These are phyloP conservation scores for Clitopilus passeckerianus DNA, from an alignment of 768 basidiomycete species.

Conservation along the genomic window DNA sequence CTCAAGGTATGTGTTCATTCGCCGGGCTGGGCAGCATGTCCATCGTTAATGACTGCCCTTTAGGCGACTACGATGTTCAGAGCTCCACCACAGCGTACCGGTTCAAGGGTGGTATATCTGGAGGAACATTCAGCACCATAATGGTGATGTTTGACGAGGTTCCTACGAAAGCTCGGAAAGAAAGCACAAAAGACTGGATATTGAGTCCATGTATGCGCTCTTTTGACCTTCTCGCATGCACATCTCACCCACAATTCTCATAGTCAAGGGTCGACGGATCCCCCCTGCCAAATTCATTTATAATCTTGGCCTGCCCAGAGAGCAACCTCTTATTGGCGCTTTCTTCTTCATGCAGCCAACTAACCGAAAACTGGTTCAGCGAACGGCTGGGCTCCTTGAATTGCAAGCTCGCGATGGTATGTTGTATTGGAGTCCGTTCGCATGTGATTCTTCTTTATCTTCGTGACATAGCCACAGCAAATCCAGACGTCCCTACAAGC, in stretches of 20 bases:
- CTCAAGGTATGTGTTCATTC: slow-evolving; percentile 12
- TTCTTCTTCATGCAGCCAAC: slow-evolving; percentile 35
- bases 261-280: slow-evolving; percentile 8
- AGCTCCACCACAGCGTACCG: slow-evolving; percentile 52
- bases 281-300: slow-evolving; percentile 28
- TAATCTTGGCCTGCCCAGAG: slow-evolving; percentile 30
- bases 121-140: slow-evolving; percentile 55
- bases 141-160: slow-evolving; percentile 31
- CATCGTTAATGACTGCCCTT: neutral
- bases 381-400: slow-evolving; percentile 42
- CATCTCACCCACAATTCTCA: neutral
- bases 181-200: slow-evolving; percentile 25
- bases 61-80: slow-evolving; percentile 32
- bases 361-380: slow-evolving; percentile 40
- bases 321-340: slow-evolving; percentile 24
- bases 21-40: neutral
- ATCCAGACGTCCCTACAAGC: neutral
- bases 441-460: neutral
- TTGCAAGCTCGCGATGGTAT: slow-evolving; percentile 19
- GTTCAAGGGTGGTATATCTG: slow-evolving; percentile 48
- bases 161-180: slow-evolving; percentile 26
- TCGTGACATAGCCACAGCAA: neutral
- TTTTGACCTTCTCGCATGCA: neutral
- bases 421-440: neutral
- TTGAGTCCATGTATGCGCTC: slow-evolving; percentile 35